Evolutionary conservation across 129 eudicot genomes (phyloP).

Genomic region (Solidago caesia): DNA sequence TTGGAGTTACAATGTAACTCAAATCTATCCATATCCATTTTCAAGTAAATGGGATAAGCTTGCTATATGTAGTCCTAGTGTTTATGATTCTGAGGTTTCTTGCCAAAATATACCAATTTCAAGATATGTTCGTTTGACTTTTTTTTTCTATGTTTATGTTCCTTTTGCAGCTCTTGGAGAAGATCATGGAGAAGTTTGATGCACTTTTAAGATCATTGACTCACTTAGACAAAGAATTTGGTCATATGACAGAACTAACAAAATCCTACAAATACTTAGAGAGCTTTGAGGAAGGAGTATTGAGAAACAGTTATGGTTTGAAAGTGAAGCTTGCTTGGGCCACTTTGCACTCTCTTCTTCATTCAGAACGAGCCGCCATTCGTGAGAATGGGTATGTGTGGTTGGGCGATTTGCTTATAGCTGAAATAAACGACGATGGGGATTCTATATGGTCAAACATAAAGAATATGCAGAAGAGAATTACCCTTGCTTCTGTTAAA

Average conservation of each 20-base stretch:
- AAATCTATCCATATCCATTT: neutral
- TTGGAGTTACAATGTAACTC: neutral
- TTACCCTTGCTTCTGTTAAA: slow-evolving; percentile 59
- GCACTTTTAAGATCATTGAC: slow-evolving; percentile 68
- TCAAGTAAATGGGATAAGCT: neutral
- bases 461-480: slow-evolving; percentile 62
- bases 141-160: slow-evolving; percentile 10
- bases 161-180: slow-evolving; percentile 75
- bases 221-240: slow-evolving; percentile 74
- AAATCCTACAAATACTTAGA: slow-evolving; percentile 65
- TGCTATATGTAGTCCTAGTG: slow-evolving; percentile 34
- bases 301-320: slow-evolving; percentile 46
- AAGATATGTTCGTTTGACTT: neutral
- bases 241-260: slow-evolving; percentile 62
- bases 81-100: neutral
- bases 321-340: slow-evolving; percentile 87
- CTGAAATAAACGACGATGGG: slow-evolving; percentile 71
- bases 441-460: slow-evolving; percentile 70
- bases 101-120: slow-evolving; percentile 1
- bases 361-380: slow-evolving; percentile 66
- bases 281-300: slow-evolving; percentile 58
- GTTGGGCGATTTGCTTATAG: slow-evolving; percentile 89
- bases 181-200: slow-evolving; percentile 73
- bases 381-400: slow-evolving; percentile 93
- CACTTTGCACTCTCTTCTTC: slow-evolving; percentile 94